Evolutionary conservation across 352 stramenopile genomes (phyloP), one percentile per base, ranked within the genome.

Genomic region (Phytophthora lateralis): DNA sequence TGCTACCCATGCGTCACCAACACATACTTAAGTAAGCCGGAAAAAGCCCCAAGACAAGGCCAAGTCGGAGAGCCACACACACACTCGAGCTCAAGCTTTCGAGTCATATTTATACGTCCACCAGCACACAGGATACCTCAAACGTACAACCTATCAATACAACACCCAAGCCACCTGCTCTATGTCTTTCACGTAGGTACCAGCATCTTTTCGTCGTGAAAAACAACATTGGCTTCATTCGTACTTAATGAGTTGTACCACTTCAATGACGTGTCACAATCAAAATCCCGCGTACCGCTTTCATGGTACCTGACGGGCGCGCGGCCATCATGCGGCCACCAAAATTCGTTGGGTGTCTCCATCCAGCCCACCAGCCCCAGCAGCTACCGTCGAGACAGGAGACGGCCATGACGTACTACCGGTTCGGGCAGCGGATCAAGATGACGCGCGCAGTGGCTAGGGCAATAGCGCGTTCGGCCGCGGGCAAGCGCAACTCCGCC

Each of bases 391-490:
- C 50, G 10, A 60, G 15, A 32, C 42, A 69, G 48, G 49, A 54
- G 38, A 12, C n/a, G 18, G 10, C 10, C 66, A 91, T 91, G 82
- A 68, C 82, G 66, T 91, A 86, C 74, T 91, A 88, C 74, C 80
- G 80, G 37, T 66, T 84, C 48, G 80, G 77, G 10, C 71, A 80
- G 65, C 76, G 78, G 18, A 65, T 91, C 64, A 80, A 76, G 47
- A 84, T 88, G 66, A 88, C 82, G 60, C 82, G 82, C 30, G 80
- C 78, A 18, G 73, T 81, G 54, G 81, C 68, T 1, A 81, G 82
- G 20, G 79, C 79, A 49, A 88, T 89, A 76, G 75, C 67, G 6
- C 82, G 82, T n/a, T 76, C 75, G 6, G 74, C 79, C 17, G 67
- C 67, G 42, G 76, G 82, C 45, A 77, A 81, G 24, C 70, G 44